Base-by-base conservation (phyloP, 2,329 filamentous ascomycete species). In the Aspergillus alliaceus region DNA sequence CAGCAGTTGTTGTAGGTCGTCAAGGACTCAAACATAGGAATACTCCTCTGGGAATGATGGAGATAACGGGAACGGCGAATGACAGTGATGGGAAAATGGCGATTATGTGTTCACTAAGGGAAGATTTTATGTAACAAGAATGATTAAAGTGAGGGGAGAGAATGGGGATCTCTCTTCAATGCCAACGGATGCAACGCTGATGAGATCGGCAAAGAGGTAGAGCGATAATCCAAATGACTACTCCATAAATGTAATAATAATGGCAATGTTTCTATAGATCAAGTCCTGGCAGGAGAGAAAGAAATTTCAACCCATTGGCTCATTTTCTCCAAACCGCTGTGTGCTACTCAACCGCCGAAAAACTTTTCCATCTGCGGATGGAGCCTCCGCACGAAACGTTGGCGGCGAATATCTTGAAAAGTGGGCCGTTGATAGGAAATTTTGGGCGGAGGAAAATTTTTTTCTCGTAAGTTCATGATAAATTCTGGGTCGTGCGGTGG, bases 61-160 rank as follows among this genome's bases (percentile, higher is more conserved):
- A 56, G 58, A 57, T 58, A 59, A 56, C 37, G 35, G 49, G 57
- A 47, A 53, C 48, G 47, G 58, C 56, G 51, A 61, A 62, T 59
- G 47, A 51, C n/a, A 48, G 53, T 25, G 35, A 40, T 29, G 42
- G 34, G 46, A 48, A 57, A 54, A 50, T 56, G 55, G 40, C 12
- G 32, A 55, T 57, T 59, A 51, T 58, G 58, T 59, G 37, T 46
- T 31, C 48, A 32, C 24, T 15, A 51, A 15, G 11, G 37, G 53
- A 65, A 65, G 42, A 46, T 50, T 24, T 68, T 69, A 66, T 60
- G 67, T 69, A 68, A 68, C 62, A 63, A 52, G 53, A 65, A 64
- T 18, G 32, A 35, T 46, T 34, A 32, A 53, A 46, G 50, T 52
- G 48, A 58, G 53, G 44, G 40, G 22, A 44, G 39, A 18, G 39